These are phyloP conservation scores for Brassica balearica DNA, from an alignment of 441 rosid genomes.

Conservation along the genomic window DNA sequence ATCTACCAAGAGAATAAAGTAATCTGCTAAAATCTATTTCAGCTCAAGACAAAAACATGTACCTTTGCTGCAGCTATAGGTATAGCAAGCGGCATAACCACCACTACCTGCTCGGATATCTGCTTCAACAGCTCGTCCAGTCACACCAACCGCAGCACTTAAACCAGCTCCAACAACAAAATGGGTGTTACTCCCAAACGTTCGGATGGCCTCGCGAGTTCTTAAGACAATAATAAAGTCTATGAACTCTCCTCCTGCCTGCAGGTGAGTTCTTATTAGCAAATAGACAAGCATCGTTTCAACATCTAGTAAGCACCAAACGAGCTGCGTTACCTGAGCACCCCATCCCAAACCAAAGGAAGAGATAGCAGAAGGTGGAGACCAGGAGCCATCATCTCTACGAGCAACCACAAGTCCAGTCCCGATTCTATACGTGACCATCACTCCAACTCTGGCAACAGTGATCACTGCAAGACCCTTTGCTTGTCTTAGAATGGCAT, in stretches of 20 bases:
- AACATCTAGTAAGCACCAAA: not conserved
- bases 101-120: constrained; percentile 92
- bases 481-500: constrained; percentile 75
- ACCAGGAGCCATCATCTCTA: constrained; percentile 92
- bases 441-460: constrained; percentile 83
- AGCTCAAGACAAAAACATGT: constrained; percentile 12
- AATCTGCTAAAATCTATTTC: not conserved
- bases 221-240: constrained; percentile 88
- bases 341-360: constrained; percentile 98
- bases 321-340: constrained; percentile 73
- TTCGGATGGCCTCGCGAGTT: constrained; percentile 78
- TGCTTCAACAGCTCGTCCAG: constrained; percentile 89
- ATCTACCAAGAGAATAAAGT: not conserved
- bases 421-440: constrained; percentile 95
- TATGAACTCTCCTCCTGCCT: constrained; percentile 98
- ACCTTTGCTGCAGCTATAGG: constrained; percentile 99
- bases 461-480: constrained; percentile 95
- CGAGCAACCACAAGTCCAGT: constrained; percentile 92
- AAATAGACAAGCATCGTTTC: not conserved
- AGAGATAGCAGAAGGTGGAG: constrained; percentile 95
- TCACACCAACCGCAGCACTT: constrained; percentile 84
- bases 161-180: constrained; percentile 87
- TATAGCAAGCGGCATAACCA: constrained; percentile 95
- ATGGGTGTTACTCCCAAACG: constrained; percentile 88
- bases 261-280: constrained; percentile 34